A percentile compares a stretch with the other conserved stretches of the same genome.
These are phyloP conservation scores for Sporothrix dimorphospora DNA, from an alignment of 2,329 filamentous ascomycete genomes.

Conservation along the genomic window DNA sequence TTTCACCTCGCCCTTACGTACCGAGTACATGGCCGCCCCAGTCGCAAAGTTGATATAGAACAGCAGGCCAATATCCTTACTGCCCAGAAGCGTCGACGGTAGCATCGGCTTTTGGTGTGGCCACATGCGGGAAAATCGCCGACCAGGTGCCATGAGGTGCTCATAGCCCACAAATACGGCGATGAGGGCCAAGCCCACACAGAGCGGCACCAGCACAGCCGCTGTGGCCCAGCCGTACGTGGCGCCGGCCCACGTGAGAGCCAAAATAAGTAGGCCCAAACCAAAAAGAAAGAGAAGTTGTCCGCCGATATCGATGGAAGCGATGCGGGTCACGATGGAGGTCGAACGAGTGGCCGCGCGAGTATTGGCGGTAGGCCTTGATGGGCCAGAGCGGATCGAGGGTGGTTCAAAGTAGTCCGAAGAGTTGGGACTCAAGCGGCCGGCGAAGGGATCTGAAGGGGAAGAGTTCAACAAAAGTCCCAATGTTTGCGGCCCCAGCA, in stretches of 20 bases:
- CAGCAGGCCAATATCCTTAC: conserved; percentile 63
- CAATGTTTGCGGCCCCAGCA: conserved; percentile 54
- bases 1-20: conserved; percentile 36
- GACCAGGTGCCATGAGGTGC: conserved; percentile 56
- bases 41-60: conserved; percentile 63
- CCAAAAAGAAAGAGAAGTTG: conserved; percentile 60
- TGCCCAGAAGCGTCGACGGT: conserved; percentile 60
- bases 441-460: background rate
- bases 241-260: conserved; percentile 59
- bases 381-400: background rate
- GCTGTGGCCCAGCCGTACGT: conserved; percentile 56
- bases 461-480: background rate
- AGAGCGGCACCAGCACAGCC: conserved; percentile 53
- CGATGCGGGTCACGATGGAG: conserved; percentile 49
- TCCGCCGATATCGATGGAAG: conserved; percentile 60
- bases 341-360: background rate
- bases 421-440: background rate
- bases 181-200: conserved; percentile 49
- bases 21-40: conserved; percentile 58
- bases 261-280: conserved; percentile 57
- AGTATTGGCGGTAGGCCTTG: background rate
- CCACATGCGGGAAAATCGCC: conserved; percentile 50
- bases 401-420: conserved; percentile 14
- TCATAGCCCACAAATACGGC: conserved; percentile 54
- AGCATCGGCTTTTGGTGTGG: conserved; percentile 61